phyloP scores from a whole-genome alignment of 805 yeast species.

The Zygosaccharomyces lentus region DNA sequence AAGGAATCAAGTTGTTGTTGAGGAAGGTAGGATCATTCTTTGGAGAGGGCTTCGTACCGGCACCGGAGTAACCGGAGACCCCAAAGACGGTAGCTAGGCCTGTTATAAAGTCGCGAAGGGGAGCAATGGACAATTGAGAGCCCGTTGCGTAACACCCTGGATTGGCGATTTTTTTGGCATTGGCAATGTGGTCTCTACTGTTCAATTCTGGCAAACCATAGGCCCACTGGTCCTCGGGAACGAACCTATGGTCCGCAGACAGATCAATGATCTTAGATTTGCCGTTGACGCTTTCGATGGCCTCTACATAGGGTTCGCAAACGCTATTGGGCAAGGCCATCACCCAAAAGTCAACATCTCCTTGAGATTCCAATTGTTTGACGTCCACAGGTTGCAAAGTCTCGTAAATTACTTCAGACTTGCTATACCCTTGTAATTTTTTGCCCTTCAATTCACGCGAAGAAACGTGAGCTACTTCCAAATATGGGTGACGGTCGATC shows the following conservation, averaged over 20 bases:
- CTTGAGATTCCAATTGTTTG: constrained; percentile 64
- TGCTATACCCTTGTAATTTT: constrained; percentile 81
- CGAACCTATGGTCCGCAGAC: constrained; percentile 95
- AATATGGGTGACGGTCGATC: constrained; percentile 80
- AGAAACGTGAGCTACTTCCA: constrained; percentile 89
- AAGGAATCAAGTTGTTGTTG: constrained; percentile 84
- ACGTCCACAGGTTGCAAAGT: constrained; percentile 87
- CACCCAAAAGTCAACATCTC: constrained; percentile 92
- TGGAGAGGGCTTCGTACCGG: constrained; percentile 98
- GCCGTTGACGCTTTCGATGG: constrained; percentile 65
- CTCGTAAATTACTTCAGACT: constrained; percentile 72
- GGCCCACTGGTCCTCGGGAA: constrained; percentile 79
- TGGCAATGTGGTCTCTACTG: constrained; percentile 58
- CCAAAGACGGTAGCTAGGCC: constrained; percentile 89
- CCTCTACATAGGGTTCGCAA: constrained; percentile 81
- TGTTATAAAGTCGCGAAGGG: constrained; percentile 60
- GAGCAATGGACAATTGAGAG: constrained; percentile 89
- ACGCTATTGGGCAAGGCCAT: constrained; percentile 99
- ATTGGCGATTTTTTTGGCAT: constrained; percentile 80
- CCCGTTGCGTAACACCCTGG: constrained; percentile 99
- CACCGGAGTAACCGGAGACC: constrained; percentile 97
- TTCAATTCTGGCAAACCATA: constrained; percentile 95
- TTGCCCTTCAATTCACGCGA: constrained; percentile 92
- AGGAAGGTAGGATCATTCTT: constrained; percentile 80
- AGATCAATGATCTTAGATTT: constrained; percentile 82